Evolutionary conservation across 2,329 filamentous ascomycete species (phyloP).

Genomic region (Pseudogymnoascus sp.): DNA sequence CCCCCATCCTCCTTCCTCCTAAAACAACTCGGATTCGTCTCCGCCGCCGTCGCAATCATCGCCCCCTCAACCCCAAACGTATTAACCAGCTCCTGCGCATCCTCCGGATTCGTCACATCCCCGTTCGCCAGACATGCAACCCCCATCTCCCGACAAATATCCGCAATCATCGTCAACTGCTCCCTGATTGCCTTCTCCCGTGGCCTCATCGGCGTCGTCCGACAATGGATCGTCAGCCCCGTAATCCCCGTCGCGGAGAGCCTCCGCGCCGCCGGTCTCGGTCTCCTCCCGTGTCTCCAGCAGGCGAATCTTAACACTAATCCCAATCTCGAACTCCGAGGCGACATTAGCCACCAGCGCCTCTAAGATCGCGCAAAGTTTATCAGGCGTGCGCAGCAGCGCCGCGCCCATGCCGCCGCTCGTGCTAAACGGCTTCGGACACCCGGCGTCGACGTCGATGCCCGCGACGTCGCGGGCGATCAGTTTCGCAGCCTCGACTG

Average conservation of each 20-base stretch:
- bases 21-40: conserved; percentile 88
- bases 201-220: conserved; percentile 92
- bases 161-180: conserved; percentile 76
- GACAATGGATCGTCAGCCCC: conserved; percentile 87
- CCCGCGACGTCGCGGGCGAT: conserved; percentile 84
- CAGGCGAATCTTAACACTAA: conserved; percentile 94
- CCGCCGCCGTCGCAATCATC: conserved; percentile 93
- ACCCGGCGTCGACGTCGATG: conserved; percentile 97
- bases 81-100: conserved; percentile 63
- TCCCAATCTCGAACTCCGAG: conserved; percentile 75
- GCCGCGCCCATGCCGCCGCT: conserved; percentile 93
- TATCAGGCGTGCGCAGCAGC: conserved; percentile 76
- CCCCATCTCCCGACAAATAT: conserved; percentile 73
- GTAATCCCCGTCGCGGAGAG: conserved; percentile 86
- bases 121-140: conserved; percentile 96
- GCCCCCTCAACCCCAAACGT: conserved; percentile 87
- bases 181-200: conserved; percentile 79
- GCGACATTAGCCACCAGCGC: conserved; percentile 74
- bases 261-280: conserved; percentile 62
- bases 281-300: conserved; percentile 73
- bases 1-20: conserved; percentile 62
- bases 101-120: conserved; percentile 70
- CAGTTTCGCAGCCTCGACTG: conserved; percentile 75
- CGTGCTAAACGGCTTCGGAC: conserved; percentile 94
- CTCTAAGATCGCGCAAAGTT: conserved; percentile 73